Evolutionary conservation across 108 stramenopile genomes (phyloP), one percentile per base, ranked within the genome.

Genomic region (Stephanodiscus triporus): DNA sequence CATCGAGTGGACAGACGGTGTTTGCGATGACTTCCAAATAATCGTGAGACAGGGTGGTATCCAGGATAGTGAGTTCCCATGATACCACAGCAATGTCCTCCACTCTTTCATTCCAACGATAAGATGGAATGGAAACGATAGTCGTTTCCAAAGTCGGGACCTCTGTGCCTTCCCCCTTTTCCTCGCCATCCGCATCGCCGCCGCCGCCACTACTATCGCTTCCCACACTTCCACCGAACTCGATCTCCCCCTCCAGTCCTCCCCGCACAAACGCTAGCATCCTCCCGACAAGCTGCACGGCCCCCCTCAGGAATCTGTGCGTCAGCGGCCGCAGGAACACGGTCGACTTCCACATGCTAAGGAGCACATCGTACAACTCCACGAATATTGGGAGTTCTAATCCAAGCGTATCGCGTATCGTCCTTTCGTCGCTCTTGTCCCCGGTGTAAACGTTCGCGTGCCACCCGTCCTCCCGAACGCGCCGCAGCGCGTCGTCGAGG

Each of bases 31-130:
- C 68, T 2, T 87, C 69, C 10, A 85, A 67, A 51, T 93, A 91
- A 40, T 95, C 89, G 66, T 89, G 80, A 19, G 82, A 67, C 66
- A 95, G 56, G 17, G 65, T 75, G 29, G 84, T 76, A 40, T 91
- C 89, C 19, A 95, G 82, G 42, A 95, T 86, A 4, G 90, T 86
- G 45, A 95, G 67, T 30, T 95, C 94, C 94, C 94, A 95, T 23
- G 94, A 76, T 13, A 95, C 94, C 14, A 87, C 68, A 13, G 90
- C 94, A 51, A 95, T 87, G 76, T 93, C 91, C 49, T 85, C 78
- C 14, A 86, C 75, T 19, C 88, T 80, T 22, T 90, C 85, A 34
- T 86, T 87, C 94, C 94, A 95, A 54, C 59, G 80, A 69, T 95
- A 95, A 3, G 90, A 6, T 34, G 80, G 74, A 19, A 69, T 63